Evolutionary conservation across 805 yeast species (phyloP).

Genomic region (Zygosaccharomyces rouxii): DNA sequence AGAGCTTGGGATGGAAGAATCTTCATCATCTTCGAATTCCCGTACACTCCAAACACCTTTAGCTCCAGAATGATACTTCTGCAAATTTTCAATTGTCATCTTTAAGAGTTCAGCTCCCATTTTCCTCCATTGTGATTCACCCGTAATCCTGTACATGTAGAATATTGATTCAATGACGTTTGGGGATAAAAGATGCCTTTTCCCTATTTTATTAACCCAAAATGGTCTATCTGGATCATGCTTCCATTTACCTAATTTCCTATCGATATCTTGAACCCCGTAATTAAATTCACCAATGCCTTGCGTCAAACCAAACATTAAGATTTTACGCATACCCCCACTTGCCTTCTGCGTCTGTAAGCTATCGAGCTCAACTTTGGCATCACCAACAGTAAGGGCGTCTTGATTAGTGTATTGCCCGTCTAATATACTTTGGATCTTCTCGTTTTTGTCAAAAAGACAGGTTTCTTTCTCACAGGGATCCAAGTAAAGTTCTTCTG

Average conservation of each 20-base stretch:
- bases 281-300: conserved; percentile 7
- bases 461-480: conserved; percentile 15
- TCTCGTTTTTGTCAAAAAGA: conserved; percentile 18
- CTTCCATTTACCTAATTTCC: conserved; percentile 14
- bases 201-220: conserved; percentile 33
- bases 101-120: conserved; percentile 49
- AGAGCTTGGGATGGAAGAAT: conserved; percentile 40
- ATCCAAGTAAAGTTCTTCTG: conserved; percentile 33
- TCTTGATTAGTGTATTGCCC: conserved; percentile 18
- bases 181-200: conserved; percentile 49
- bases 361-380: conserved; percentile 6
- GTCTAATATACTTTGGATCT: conserved; percentile 19
- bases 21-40: conserved; percentile 31
- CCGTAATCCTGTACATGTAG: conserved; percentile 56
- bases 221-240: conserved; percentile 35
- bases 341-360: not conserved
- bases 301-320: conserved; percentile 8
- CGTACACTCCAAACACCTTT: conserved; percentile 41
- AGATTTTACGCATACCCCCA: conserved; percentile 4
- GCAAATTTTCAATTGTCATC: conserved; percentile 33
- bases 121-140: conserved; percentile 53
- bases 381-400: conserved; percentile 4
- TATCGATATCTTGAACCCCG: conserved; percentile 13
- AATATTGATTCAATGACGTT: conserved; percentile 59
- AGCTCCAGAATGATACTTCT: conserved; percentile 32